These are phyloP conservation scores for Suhomyces bolitotheri DNA, from an alignment of 1,139 yeast species.

Conservation along the genomic window DNA sequence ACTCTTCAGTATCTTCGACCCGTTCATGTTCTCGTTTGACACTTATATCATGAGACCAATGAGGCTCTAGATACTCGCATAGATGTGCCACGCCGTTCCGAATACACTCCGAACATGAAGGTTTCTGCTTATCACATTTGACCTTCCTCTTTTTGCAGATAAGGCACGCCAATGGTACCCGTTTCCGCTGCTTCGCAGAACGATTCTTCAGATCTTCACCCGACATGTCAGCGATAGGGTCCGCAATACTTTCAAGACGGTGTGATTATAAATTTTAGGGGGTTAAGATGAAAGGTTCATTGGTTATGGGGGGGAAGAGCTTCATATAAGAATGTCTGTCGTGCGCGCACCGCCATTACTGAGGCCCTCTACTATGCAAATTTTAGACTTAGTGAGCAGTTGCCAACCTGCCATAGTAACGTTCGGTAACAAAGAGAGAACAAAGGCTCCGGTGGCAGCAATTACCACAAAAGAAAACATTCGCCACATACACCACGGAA, in stretches of 20 bases:
- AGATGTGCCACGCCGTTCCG: conserved; percentile 45
- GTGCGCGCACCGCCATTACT: conserved; percentile 6
- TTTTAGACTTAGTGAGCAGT: conserved; percentile 2
- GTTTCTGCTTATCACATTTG: conserved; percentile 46
- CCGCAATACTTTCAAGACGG: too few species aligned
- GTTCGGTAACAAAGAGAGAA: conserved; percentile 6
- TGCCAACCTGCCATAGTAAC: conserved; percentile 5
- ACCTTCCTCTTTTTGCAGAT: conserved; percentile 48
- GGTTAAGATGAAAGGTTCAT: too few species aligned
- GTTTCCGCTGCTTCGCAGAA: conserved; percentile 8
- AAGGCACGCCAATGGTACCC: conserved; percentile 46
- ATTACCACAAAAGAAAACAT: neutral
- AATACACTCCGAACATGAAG: conserved; percentile 47
- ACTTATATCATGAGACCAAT: conserved; percentile 28
- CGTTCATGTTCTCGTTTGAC: conserved; percentile 7
- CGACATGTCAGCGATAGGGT: neutral
- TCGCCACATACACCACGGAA: conserved; percentile 1
- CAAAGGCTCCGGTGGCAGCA: neutral
- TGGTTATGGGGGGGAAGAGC: too few species aligned
- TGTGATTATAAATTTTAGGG: too few species aligned
- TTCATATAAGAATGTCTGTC: too few species aligned
- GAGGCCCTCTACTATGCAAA: neutral
- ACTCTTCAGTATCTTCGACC: conserved; percentile 24
- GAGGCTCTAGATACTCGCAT: conserved; percentile 46
- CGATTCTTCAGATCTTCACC: conserved; percentile 5